Conservation (phyloP, 495 filamentous ascomycete genomes). For the Aspergillus bridgeri region DNA sequence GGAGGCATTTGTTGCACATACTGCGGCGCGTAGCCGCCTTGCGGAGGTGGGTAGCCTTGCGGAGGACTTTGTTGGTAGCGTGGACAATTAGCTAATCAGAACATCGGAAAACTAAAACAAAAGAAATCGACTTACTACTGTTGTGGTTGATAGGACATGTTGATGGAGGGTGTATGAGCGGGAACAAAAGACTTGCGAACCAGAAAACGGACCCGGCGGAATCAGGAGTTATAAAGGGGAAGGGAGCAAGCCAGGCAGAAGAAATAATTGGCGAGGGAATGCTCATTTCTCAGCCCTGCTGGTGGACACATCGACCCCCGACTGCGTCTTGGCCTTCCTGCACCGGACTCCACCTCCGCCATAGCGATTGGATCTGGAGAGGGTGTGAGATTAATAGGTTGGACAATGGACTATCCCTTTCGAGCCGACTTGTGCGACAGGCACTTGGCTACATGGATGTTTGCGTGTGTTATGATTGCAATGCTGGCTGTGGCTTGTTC, state of each 20-base stretch:
- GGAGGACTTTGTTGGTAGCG: no score
- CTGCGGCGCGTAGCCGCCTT: constrained; percentile 14
- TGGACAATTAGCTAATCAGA: not conserved
- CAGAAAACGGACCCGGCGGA: not conserved
- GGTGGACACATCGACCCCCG: constrained; percentile 1
- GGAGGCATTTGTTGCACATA: constrained; percentile 22
- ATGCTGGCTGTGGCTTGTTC: not conserved
- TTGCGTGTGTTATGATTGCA: not conserved
- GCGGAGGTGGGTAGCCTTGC: no score
- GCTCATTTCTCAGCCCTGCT: constrained; percentile 12
- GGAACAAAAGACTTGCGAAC: not conserved
- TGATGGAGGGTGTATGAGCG: not conserved
- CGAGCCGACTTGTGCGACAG: not conserved
- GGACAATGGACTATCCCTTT: not conserved
- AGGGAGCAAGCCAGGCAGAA: constrained; percentile 12
- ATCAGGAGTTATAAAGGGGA: not conserved
- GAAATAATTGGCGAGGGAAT: not conserved
- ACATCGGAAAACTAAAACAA: not conserved
- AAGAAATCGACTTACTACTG: constrained; percentile 11
- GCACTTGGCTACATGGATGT: not conserved
- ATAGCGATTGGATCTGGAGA: constrained; percentile 9
- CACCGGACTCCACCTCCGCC: constrained; percentile 5
- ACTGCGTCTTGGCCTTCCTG: constrained; percentile 13
- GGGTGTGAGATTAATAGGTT: not conserved
- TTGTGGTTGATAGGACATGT: constrained; percentile 18